Evolutionary conservation across 2,329 filamentous ascomycete species (phyloP), one percentile per base, ranked within the genome.

Genomic region (Diaporthe citri): DNA sequence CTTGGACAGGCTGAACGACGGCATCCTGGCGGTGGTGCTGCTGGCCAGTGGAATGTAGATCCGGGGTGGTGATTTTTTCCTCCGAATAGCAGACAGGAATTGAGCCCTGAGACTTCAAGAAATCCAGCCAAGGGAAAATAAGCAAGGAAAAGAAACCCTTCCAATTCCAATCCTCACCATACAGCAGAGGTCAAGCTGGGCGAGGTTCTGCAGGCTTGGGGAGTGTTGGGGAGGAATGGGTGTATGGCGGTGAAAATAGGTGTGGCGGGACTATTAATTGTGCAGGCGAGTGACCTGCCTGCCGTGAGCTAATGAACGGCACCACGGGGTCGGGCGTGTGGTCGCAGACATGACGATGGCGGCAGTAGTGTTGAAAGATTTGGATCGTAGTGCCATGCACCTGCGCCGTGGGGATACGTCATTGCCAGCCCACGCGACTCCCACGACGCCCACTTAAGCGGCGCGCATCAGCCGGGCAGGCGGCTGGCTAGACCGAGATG

Each of bases 1-100:
- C 77, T 83, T 83, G 4, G 82, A 80, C 43, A 82, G 66, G 3
- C 79, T 59, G 3, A 80, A 17, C 36, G 66, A 46, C 52, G 64
- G 39, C 74, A 75, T 75, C 28, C 34, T 66, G 31, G 67, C 69
- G 52, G 31, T 28, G 25, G 25, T 59, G 7, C 25, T 36, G 34
- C 36, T 57, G 36, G 36, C 36, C 34, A 10, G 9, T 25, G 51
- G 48, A 46, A 28, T 13, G 10, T 13, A 25, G 25, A 31, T n/a
- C 25, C 13, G n/a, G 36, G 5, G 8, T 41, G 25, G 25, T 46
- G 15, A 1, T 15, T 17, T 22, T 25, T 7, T 1, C 3, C 7
- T 39, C 22, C 20, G 13, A 36, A 25, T 10, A 31, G 46, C 15
- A 52, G 31, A 25, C 6, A n/a, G 46, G 31, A 52, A 52, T 28